These are phyloP conservation scores for Paramecium primaurelia DNA, from an alignment of 73 alveolate genomes.

Conservation along the genomic window DNA sequence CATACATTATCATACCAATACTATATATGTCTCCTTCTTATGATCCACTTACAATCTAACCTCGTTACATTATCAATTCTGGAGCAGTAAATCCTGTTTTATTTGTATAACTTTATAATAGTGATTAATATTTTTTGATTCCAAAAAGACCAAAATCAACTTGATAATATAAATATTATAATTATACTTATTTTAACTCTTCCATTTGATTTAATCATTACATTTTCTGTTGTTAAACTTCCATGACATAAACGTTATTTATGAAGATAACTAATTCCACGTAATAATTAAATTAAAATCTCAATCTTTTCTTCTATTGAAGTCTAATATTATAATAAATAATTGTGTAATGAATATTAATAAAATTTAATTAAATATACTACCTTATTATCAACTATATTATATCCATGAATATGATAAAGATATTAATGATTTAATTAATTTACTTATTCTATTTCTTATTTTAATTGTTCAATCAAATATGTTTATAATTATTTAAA, in stretches of 20 bases:
- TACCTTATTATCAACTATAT: neutral
- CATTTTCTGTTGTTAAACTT: neutral
- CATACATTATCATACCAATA: slow-evolving; percentile 40
- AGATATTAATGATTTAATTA: neutral
- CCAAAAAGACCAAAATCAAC: slow-evolving; percentile 25
- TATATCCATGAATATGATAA: neutral
- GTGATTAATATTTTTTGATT: neutral
- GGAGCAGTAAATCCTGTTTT: slow-evolving; percentile 33
- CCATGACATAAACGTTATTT: neutral
- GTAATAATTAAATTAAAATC: neutral
- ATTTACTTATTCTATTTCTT: neutral
- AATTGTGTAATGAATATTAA: neutral
- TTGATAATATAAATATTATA: neutral
- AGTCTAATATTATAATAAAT: neutral
- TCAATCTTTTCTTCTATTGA: neutral
- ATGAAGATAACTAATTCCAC: neutral
- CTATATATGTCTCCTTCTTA: slow-evolving; percentile 13
- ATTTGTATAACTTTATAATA: neutral
- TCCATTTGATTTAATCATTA: neutral
- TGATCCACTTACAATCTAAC: neutral
- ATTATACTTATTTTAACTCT: neutral
- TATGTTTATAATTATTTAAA: neutral
- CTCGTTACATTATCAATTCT: neutral
- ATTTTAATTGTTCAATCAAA: neutral
- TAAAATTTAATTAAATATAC: neutral